Evolutionary conservation across 2,329 filamentous ascomycete genomes (phyloP), one percentile per base, ranked within the genome.

Genomic region (Monosporascus cannonballus): DNA sequence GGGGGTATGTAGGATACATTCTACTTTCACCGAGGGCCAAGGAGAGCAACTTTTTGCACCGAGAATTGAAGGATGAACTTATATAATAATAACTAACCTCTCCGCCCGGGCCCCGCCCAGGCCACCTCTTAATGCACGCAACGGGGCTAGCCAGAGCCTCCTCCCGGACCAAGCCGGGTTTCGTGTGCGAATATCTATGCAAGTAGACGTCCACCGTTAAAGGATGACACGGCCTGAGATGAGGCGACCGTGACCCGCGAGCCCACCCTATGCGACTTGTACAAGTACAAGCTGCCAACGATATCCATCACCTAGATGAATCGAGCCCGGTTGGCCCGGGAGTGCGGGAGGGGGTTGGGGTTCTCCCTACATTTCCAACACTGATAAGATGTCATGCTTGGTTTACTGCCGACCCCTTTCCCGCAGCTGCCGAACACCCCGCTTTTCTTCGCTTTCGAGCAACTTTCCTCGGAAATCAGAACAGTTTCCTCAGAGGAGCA

Each of bases 351-450:
- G 30, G 56, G 27, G n/a, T 56, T 48, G 45, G 50, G 53, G 34
- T 60, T 60, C 20, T 71, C 68, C 45, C 64, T 70, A 58, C 71
- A 75, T n/a, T 62, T 56, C 69, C 71, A 73, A 53, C 71, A 74
- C 47, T 64, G 62, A 36, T 68, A 64, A n/a, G 57, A 56, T 6
- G 65, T 69, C 14, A 59, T 61, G 54, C 61, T 69, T 17, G 59
- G 60, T 53, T 64, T 63, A 46, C 54, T 69, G 36, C 57, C 57
- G 5, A 69, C 57, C 1, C 67, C 69, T 11, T 57, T 61, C n/a
- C 68, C 67, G 49, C 71, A 74, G 51, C 67, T 69, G 34, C 71
- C 71, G 53, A 74, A 74, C 24, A 68, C 59, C 47, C 70, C 66
- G 49, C 60, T 67, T 22, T 50, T 59, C 24, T 60, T 61, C 4